Conservation (phyloP, 495 filamentous ascomycete genomes). For the Halenospora varia region DNA sequence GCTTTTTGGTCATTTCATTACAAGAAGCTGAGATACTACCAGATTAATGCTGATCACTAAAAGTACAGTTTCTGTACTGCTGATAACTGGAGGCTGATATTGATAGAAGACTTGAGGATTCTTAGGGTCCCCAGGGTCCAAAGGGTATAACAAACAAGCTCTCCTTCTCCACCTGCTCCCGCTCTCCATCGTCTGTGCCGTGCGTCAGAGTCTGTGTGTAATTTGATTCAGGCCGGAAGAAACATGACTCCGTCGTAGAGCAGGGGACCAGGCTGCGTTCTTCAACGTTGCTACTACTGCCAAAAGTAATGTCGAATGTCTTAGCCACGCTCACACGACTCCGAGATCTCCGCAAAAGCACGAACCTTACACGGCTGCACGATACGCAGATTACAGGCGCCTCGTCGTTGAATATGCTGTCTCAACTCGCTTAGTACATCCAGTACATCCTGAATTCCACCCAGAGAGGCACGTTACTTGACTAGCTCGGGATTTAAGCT, state of each 20-base stretch:
- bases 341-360: not conserved
- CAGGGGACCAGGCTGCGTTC: not conserved
- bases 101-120: no score
- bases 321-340: no score
- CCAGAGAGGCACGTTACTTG: not conserved
- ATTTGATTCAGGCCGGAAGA: no score
- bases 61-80: no score
- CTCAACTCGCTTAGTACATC: not conserved
- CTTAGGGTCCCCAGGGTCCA: no score
- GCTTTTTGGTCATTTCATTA: no score
- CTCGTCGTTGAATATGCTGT: no score
- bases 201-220: not conserved
- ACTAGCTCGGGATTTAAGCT: not conserved
- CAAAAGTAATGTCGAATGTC: not conserved
- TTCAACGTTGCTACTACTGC: not conserved
- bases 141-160: not conserved
- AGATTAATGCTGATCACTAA: no score
- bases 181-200: not conserved
- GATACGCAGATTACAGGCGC: not conserved
- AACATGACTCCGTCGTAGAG: not conserved
- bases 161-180: not conserved
- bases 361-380: not conserved
- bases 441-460: no score
- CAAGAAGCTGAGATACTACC: no score
- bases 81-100: no score